phyloP scores from a whole-genome alignment of 345 rosid species.

The Populus alba region DNA sequence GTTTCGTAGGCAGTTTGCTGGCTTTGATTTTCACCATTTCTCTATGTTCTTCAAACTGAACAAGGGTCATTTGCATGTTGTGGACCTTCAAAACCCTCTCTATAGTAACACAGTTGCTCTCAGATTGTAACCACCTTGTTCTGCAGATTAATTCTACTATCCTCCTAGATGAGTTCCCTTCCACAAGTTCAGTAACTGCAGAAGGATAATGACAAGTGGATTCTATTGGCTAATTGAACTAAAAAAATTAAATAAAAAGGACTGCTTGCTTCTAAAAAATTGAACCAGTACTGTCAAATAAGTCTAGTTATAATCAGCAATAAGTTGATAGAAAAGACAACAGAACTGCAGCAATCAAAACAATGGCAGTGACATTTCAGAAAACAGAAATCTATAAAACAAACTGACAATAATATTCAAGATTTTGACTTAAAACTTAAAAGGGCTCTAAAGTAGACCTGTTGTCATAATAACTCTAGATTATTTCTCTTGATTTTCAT shows the following conservation, averaged over 20 bases:
- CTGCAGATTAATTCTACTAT: slow-evolving; percentile 67
- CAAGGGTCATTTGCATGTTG: slow-evolving; percentile 45
- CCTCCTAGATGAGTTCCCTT: slow-evolving; percentile 64
- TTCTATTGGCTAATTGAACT: background rate
- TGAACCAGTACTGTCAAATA: background rate
- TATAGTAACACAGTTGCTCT: slow-evolving; percentile 14
- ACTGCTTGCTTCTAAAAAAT: background rate
- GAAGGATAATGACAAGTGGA: slow-evolving; percentile 1
- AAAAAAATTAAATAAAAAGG: background rate
- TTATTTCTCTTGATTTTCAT: no score
- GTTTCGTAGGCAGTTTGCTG: slow-evolving; percentile 44
- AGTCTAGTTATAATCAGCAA: background rate
- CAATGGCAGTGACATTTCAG: slow-evolving; percentile 8
- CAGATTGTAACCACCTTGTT: slow-evolving; percentile 29
- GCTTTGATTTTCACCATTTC: slow-evolving; percentile 56
- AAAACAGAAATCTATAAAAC: background rate
- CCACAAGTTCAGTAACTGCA: slow-evolving; percentile 54
- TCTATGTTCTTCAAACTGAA: slow-evolving; percentile 61
- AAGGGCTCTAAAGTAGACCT: background rate
- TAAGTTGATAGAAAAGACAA: slow-evolving; percentile 13
- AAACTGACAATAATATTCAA: background rate
- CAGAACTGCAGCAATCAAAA: background rate
- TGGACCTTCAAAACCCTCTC: slow-evolving; percentile 53
- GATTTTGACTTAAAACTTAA: background rate
- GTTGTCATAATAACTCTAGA: background rate